phyloP scores from a whole-genome alignment of 495 filamentous ascomycete species.

The Cercophora sp. region DNA sequence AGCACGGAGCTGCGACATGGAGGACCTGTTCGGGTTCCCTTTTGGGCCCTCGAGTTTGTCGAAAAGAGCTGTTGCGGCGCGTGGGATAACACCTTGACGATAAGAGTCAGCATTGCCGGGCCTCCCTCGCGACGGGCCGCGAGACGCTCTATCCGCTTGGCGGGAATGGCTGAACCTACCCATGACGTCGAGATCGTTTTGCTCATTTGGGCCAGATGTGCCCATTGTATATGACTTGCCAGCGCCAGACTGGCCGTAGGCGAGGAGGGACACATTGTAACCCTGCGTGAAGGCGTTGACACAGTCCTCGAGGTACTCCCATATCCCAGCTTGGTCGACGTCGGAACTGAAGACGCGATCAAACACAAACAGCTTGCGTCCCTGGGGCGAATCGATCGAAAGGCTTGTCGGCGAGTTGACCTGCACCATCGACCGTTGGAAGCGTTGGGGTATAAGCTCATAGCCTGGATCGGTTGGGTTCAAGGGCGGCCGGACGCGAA shows the following conservation, averaged over 20 bases:
- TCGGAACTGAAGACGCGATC: constrained; percentile 90
- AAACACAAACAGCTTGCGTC: constrained; percentile 91
- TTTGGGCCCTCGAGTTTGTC: constrained; percentile 71
- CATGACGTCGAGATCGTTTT: constrained; percentile 69
- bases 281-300: constrained; percentile 88
- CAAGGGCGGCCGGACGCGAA: constrained; percentile 90
- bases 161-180: constrained; percentile 54
- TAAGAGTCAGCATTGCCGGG: constrained; percentile 16
- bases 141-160: no score
- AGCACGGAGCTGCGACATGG: constrained; percentile 73
- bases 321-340: constrained; percentile 81
- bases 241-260: constrained; percentile 99
- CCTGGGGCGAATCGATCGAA: constrained; percentile 84
- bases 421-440: constrained; percentile 89
- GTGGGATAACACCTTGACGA: constrained; percentile 80
- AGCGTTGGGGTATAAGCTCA: constrained; percentile 92
- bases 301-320: constrained; percentile 91
- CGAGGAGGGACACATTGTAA: constrained; percentile 97
- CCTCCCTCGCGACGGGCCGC: not conserved
- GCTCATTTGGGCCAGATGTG: constrained; percentile 82
- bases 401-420: constrained; percentile 79
- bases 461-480: constrained; percentile 81
- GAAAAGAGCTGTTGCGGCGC: constrained; percentile 82
- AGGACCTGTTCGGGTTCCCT: constrained; percentile 52
- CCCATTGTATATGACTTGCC: constrained; percentile 99